Evolutionary conservation across 208 protist species (phyloP).

Genomic region (Acanthamoeba healyi): DNA sequence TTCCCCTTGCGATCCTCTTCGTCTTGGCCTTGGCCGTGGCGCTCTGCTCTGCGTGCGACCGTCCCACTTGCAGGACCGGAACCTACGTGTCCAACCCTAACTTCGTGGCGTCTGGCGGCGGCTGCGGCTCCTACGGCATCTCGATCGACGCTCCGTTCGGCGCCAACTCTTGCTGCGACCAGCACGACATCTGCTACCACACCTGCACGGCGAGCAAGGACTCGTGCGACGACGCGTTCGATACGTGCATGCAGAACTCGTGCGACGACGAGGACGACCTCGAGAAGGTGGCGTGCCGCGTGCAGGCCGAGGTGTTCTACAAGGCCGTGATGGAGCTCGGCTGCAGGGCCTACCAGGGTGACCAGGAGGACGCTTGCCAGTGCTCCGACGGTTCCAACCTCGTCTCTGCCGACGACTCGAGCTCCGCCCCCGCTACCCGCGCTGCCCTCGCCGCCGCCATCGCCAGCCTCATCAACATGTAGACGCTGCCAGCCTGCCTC

Average conservation of each 20-base stretch:
- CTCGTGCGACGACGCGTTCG: background rate
- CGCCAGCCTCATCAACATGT: no score
- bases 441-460: no score
- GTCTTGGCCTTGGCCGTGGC: background rate
- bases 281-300: conserved; percentile 2
- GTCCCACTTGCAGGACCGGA: background rate
- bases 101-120: background rate
- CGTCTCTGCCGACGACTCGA: background rate
- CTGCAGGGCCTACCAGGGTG: background rate
- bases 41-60: background rate
- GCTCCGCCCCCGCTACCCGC: no score
- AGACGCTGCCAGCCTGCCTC: no score
- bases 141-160: background rate
- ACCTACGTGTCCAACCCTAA: background rate
- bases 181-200: conserved; percentile 15
- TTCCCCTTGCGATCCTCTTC: background rate
- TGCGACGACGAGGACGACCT: background rate
- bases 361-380: background rate
- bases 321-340: background rate
- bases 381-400: background rate
- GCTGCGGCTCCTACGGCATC: conserved; percentile 14
- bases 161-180: background rate
- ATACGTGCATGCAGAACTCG: conserved; percentile 3
- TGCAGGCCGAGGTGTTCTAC: conserved; percentile 8
- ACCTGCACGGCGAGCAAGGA: background rate